A percentile compares a stretch with the other conserved stretches of the same genome.
Evolutionary conservation across 352 stramenopile species (phyloP).

Genomic region (Globisporangium splendens): DNA sequence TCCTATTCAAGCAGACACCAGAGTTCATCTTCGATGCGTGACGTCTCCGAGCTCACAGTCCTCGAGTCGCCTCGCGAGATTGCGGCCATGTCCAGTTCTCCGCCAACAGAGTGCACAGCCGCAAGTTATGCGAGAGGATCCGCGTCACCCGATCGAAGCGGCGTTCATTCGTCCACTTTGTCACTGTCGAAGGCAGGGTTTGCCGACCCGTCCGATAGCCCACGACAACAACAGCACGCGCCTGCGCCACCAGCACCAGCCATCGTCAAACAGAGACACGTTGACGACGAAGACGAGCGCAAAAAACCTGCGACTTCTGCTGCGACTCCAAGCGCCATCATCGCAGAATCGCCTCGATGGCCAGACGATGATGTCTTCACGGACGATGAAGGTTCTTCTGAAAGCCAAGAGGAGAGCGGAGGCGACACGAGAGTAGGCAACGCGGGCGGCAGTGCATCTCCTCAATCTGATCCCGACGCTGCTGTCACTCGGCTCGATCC

Average conservation of each 20-base stretch:
- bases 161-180: conserved; percentile 11
- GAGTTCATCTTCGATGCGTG: conserved; percentile 4
- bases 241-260: background rate
- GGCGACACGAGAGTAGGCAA: background rate
- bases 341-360: conserved; percentile 24
- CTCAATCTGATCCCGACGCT: conserved; percentile 72
- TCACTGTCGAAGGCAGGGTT: background rate
- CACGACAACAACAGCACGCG: background rate
- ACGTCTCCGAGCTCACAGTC: background rate
- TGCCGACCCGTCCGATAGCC: conserved; percentile 1
- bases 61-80: conserved; percentile 1
- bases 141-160: conserved; percentile 6
- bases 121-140: background rate
- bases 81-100: background rate
- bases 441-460: conserved; percentile 35
- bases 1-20: background rate
- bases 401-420: background rate
- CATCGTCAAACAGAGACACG: background rate
- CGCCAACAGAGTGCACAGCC: background rate
- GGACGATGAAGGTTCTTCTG: conserved; percentile 18
- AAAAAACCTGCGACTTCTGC: background rate
- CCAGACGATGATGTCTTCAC: conserved; percentile 29
- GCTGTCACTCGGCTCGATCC: conserved; percentile 56
- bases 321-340: background rate
- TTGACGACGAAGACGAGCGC: conserved; percentile 1